Evolutionary conservation across 2,329 filamentous ascomycete genomes (phyloP).

Genomic region (Penicillium paneum): DNA sequence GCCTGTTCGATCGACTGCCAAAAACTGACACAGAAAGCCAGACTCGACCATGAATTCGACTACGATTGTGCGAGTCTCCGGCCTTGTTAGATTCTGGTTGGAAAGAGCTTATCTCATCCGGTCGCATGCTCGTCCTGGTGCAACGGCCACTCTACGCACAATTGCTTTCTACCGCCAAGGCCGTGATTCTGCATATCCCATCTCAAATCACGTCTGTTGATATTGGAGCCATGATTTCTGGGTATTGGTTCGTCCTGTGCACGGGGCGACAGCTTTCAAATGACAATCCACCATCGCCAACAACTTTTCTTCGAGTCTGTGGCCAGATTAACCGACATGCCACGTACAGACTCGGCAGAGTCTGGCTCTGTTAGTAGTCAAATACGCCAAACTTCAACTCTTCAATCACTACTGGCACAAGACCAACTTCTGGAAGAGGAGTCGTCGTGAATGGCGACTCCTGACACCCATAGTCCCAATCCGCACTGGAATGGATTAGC

Average conservation of each 20-base stretch:
- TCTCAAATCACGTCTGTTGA: not conserved
- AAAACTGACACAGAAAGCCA: no score
- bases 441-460: constrained; percentile 28
- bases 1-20: no score
- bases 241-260: not conserved
- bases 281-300: not conserved
- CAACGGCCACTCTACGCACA: not conserved
- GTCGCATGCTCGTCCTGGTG: no score
- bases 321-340: not conserved
- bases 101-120: no score
- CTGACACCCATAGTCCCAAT: constrained; percentile 28
- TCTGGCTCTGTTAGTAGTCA: not conserved
- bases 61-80: no score
- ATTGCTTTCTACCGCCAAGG: not conserved
- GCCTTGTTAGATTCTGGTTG: no score
- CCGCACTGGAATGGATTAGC: constrained; percentile 22
- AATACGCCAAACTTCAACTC: not conserved
- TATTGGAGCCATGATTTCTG: not conserved
- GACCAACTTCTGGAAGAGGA: constrained; percentile 23
- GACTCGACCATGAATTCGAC: no score
- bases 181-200: no score
- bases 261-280: not conserved
- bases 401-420: constrained; percentile 24
- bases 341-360: not conserved
- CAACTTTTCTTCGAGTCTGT: not conserved